Percentiles rank a stretch among this genome's conserved stretches.
Conservation (phyloP, 106 monocot species). For the Allium fistulosum region DNA sequence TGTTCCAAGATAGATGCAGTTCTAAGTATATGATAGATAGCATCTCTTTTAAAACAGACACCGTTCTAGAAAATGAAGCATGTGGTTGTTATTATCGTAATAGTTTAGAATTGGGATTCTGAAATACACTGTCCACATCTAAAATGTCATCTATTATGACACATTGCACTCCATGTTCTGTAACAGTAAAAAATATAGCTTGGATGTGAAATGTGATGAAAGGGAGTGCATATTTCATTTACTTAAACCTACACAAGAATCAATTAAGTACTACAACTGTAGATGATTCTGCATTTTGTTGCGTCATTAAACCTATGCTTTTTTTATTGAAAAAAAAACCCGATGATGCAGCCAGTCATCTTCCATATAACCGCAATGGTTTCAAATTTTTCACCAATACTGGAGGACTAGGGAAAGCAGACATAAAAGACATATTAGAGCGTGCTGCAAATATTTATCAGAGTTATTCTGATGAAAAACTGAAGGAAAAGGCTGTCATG, state of each 20-base stretch:
- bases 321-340: background rate
- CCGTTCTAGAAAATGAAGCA: too few species aligned
- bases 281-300: background rate
- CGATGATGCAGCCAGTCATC: constrained; percentile 75
- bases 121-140: too few species aligned
- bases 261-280: background rate
- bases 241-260: background rate
- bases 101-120: too few species aligned
- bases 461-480: constrained; percentile 29
- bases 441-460: constrained; percentile 65
- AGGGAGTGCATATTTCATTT: background rate
- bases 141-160: too few species aligned
- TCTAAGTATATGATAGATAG: too few species aligned
- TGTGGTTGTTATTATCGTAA: too few species aligned
- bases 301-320: background rate
- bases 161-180: too few species aligned
- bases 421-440: constrained; percentile 89
- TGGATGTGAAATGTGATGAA: too few species aligned
- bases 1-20: too few species aligned
- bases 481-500: constrained; percentile 22
- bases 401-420: constrained; percentile 83
- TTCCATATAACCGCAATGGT: constrained; percentile 98
- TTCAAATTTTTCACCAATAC: constrained; percentile 96
- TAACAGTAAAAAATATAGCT: too few species aligned
- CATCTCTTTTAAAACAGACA: too few species aligned